Evolutionary conservation across 164 flowering plant species (phyloP), one percentile per base, ranked within the genome.

Genomic region (Aristolochia californica): DNA sequence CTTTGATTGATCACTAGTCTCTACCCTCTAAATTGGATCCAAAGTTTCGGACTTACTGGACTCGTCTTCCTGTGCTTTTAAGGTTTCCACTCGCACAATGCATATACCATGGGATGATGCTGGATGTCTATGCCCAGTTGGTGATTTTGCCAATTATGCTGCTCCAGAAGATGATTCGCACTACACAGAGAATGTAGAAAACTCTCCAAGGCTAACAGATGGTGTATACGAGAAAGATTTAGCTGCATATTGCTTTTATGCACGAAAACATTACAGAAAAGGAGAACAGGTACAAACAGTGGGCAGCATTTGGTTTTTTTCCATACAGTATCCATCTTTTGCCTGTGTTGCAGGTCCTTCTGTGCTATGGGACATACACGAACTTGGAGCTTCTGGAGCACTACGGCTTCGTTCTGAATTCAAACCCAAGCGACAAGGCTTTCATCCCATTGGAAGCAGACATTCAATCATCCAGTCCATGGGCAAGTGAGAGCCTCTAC

Each of bases 111-210:
- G 99, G 99, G 96, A 94, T 74, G 81, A 78, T 54, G 99, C 95
- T 62, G 99, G 99, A 28, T 89, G 99, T 68, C 78, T 94, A 66
- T 94, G 99, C 58, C 99, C 99, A 28, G 85, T 89, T 49, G 97
- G 96, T 20, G 99, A 94, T 70, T 76, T 89, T 48, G 90, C 85
- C 64, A 94, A 94, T 63, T 94, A 94, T 67, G 79, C 82, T 69
- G 85, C 95, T 43, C 98, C 98, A 48, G 89, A 77, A 48, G 88
- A 57, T 89, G 81, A 23, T 28, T 57, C 30, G 55, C 38, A 22
- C 30, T 57, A 34, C 45, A 80, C 67, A 52, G 34, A 47, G 14
- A 64, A 52, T 28, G 56, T 83, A 76, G 58, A 88, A 77, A 44
- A 40, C 23, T 66, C 68, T 43, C 50, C 75, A 30, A 82, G 87